phyloP scores from a whole-genome alignment of 2,329 filamentous ascomycete genomes.

The Hypoxylon sp. region DNA sequence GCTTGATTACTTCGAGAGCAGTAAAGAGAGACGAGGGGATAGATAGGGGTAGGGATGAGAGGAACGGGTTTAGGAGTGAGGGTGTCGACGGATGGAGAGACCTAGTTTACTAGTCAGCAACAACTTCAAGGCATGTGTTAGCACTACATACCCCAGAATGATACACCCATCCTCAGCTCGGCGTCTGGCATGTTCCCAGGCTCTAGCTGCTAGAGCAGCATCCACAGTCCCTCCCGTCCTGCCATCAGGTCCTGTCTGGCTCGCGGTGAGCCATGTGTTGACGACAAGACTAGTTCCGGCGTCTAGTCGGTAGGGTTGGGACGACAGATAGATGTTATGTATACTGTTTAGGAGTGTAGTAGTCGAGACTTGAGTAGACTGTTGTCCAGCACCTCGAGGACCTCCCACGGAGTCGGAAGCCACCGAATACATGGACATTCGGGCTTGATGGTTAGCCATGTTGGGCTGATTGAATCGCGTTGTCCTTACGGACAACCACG shows the following conservation, averaged over 20 bases:
- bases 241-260: conserved; percentile 77
- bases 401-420: conserved; percentile 74
- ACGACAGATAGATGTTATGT: conserved; percentile 88
- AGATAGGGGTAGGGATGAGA: conserved; percentile 83
- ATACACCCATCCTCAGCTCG: conserved; percentile 97
- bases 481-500: conserved; percentile 61
- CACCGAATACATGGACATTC: conserved; percentile 79
- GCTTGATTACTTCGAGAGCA: conserved; percentile 83
- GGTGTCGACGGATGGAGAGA: conserved; percentile 91
- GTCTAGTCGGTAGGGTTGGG: conserved; percentile 88
- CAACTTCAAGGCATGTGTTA: conserved; percentile 29
- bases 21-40: conserved; percentile 83
- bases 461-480: conserved; percentile 53
- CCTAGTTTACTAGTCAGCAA: conserved; percentile 62
- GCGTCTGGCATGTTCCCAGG: conserved; percentile 96
- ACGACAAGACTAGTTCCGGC: conserved; percentile 92
- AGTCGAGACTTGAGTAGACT: conserved; percentile 87
- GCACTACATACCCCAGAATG: conserved; percentile 81
- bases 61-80: conserved; percentile 84
- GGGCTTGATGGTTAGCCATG: conserved; percentile 69
- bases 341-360: conserved; percentile 93
- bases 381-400: conserved; percentile 72
- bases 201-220: conserved; percentile 79
- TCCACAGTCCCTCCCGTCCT: conserved; percentile 84
- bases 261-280: conserved; percentile 93